These are phyloP conservation scores for Ogataea henricii DNA, from an alignment of 805 yeast genomes.

Conservation along the genomic window DNA sequence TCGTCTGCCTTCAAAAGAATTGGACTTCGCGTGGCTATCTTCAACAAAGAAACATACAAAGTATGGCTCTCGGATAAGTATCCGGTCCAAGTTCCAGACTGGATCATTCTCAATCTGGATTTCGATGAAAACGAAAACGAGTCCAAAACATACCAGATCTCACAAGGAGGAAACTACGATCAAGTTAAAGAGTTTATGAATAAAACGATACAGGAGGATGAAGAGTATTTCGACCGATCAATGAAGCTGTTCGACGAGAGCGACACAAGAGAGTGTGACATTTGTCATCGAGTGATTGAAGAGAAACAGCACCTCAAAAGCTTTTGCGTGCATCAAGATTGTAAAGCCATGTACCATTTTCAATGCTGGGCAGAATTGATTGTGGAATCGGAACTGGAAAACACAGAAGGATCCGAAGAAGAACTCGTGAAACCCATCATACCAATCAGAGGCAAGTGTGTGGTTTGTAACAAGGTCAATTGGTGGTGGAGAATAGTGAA, in stretches of 20 bases:
- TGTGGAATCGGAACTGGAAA: background rate
- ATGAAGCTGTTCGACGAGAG: slow-evolving; percentile 10
- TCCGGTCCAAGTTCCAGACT: slow-evolving; percentile 26
- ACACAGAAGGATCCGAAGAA: slow-evolving; percentile 9
- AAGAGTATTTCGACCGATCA: slow-evolving; percentile 21
- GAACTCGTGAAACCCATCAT: slow-evolving; percentile 19
- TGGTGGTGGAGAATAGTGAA: slow-evolving; percentile 34
- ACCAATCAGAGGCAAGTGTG: slow-evolving; percentile 32
- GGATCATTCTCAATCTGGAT: slow-evolving; percentile 21
- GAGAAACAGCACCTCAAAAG: slow-evolving; percentile 19
- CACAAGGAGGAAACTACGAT: slow-evolving; percentile 34
- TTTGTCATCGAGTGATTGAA: slow-evolving; percentile 21
- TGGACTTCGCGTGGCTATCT: slow-evolving; percentile 49
- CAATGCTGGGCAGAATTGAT: slow-evolving; percentile 35
- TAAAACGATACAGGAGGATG: slow-evolving; percentile 11
- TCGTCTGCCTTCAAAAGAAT: slow-evolving; percentile 46
- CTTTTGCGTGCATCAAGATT: slow-evolving; percentile 30
- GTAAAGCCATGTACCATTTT: slow-evolving; percentile 37
- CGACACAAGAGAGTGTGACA: slow-evolving; percentile 12
- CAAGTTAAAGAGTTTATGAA: slow-evolving; percentile 28
- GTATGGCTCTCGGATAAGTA: slow-evolving; percentile 41
- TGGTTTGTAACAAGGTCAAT: slow-evolving; percentile 25
- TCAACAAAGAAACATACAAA: slow-evolving; percentile 35
- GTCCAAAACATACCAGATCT: slow-evolving; percentile 10
- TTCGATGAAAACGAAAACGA: slow-evolving; percentile 4